phyloP scores from a whole-genome alignment of 139 green algal species.

The Bryopsis sp. region DNA sequence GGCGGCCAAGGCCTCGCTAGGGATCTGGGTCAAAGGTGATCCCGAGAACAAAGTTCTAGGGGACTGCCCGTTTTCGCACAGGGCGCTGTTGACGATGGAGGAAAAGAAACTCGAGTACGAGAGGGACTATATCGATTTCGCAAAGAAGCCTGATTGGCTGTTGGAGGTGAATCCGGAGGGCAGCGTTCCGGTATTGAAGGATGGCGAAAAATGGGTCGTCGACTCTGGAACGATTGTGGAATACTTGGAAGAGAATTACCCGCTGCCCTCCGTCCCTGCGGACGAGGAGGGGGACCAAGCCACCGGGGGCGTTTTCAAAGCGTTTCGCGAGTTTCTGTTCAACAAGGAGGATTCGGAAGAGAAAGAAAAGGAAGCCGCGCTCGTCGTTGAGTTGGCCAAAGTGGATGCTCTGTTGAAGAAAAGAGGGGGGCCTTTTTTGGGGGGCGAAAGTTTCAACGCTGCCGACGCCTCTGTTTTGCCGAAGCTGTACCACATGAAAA shows the following conservation, averaged over 20 bases:
- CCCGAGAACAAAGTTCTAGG: slow-evolving; percentile 26
- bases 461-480: slow-evolving; percentile 61
- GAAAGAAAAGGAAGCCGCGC: neutral
- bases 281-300: neutral
- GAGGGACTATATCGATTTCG: slow-evolving; percentile 62
- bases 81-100: slow-evolving; percentile 70
- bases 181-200: slow-evolving; percentile 76
- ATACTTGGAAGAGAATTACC: slow-evolving; percentile 60
- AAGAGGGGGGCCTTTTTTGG: slow-evolving; percentile 45
- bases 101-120: slow-evolving; percentile 66
- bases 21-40: slow-evolving; percentile 40
- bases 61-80: slow-evolving; percentile 80
- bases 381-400: slow-evolving; percentile 25
- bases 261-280: slow-evolving; percentile 31
- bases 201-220: slow-evolving; percentile 29
- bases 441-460: slow-evolving; percentile 39
- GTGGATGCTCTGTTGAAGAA: slow-evolving; percentile 20
- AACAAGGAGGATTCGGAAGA: slow-evolving; percentile 2
- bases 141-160: slow-evolving; percentile 79
- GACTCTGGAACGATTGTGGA: slow-evolving; percentile 57
- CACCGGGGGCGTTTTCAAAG: neutral
- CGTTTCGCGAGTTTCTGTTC: neutral
- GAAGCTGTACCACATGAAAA: slow-evolving; percentile 70
- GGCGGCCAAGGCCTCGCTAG: neutral
- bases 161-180: slow-evolving; percentile 56